A percentile compares a stretch with the other conserved stretches of the same genome.
These are phyloP conservation scores for Clohesyomyces aquaticus DNA, from an alignment of 495 filamentous ascomycete species.

Conservation along the genomic window DNA sequence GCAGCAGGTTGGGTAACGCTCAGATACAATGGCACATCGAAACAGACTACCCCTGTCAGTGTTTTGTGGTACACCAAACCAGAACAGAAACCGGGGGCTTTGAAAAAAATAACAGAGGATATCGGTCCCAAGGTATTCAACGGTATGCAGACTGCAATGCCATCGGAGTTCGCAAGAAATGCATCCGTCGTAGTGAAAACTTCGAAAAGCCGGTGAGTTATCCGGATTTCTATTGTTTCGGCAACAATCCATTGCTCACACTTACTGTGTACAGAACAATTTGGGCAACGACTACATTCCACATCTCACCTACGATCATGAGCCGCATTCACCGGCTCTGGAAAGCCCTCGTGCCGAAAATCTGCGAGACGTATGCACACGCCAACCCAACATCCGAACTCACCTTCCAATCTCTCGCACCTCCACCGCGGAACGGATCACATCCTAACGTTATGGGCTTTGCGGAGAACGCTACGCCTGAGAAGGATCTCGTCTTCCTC, in stretches of 20 bases:
- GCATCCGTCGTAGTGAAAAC: conserved; percentile 9
- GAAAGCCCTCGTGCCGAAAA: conserved; percentile 12
- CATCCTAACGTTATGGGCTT: conserved; percentile 20
- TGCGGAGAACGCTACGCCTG: neutral
- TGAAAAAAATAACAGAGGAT: neutral
- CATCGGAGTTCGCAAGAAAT: conserved; percentile 1
- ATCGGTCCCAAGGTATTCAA: conserved; percentile 13
- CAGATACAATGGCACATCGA: conserved; percentile 5
- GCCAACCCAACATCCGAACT: conserved; percentile 4
- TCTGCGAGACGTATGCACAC: conserved; percentile 10
- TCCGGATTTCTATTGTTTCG: too few relatives aligned
- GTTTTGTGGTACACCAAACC: conserved; percentile 24
- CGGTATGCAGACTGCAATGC: neutral
- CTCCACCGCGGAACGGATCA: neutral
- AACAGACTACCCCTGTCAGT: neutral
- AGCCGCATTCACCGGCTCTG: conserved; percentile 8
- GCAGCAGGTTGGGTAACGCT: conserved; percentile 20
- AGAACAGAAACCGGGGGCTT: conserved; percentile 8
- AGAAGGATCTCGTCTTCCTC: conserved; percentile 27
- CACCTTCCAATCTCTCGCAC: conserved; percentile 21
- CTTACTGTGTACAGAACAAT: conserved; percentile 17
- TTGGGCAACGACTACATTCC: conserved; percentile 25
- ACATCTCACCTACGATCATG: conserved; percentile 24
- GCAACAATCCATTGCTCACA: too few relatives aligned
- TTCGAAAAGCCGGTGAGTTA: conserved; percentile 3